Evolutionary conservation across 345 rosid species (phyloP).

Genomic region (Corchorus capsularis): DNA sequence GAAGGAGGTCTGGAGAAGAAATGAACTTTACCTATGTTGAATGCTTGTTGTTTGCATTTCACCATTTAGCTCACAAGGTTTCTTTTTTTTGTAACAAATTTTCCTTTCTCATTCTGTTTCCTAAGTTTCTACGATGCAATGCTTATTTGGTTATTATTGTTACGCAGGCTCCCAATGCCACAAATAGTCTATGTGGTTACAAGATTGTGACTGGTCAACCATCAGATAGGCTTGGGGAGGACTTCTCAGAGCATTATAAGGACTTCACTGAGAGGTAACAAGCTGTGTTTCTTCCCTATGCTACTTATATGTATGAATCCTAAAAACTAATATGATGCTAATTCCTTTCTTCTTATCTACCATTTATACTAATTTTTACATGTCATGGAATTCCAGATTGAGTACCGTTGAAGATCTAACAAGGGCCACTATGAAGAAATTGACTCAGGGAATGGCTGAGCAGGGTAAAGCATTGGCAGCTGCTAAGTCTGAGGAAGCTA

Average conservation of each 20-base stretch:
- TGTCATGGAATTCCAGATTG: slow-evolving; percentile 53
- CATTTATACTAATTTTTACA: background rate
- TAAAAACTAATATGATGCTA: background rate
- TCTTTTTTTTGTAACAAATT: slow-evolving; percentile 12
- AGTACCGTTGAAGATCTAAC: slow-evolving; percentile 84
- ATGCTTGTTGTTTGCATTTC: slow-evolving; percentile 85
- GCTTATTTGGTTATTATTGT: slow-evolving; percentile 31
- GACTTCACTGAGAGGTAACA: slow-evolving; percentile 86
- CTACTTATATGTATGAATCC: background rate
- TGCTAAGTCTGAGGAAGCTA: slow-evolving; percentile 93
- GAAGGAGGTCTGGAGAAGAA: slow-evolving; percentile 90
- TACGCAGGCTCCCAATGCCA: slow-evolving; percentile 91
- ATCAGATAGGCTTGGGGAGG: slow-evolving; percentile 96
- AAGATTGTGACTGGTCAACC: slow-evolving; percentile 98
- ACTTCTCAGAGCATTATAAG: slow-evolving; percentile 81
- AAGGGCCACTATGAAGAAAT: slow-evolving; percentile 86
- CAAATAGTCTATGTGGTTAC: slow-evolving; percentile 94
- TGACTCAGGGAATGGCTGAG: slow-evolving; percentile 91
- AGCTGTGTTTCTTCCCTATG: background rate
- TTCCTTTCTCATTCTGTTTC: slow-evolving; percentile 8
- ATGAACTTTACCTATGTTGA: slow-evolving; percentile 94
- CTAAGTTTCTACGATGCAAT: background rate
- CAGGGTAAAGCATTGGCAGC: slow-evolving; percentile 96
- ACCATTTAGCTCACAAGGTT: slow-evolving; percentile 96
- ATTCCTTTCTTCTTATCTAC: background rate